Base-by-base conservation (phyloP, 257 asterid genomes). In the Lycium ferocissimum region DNA sequence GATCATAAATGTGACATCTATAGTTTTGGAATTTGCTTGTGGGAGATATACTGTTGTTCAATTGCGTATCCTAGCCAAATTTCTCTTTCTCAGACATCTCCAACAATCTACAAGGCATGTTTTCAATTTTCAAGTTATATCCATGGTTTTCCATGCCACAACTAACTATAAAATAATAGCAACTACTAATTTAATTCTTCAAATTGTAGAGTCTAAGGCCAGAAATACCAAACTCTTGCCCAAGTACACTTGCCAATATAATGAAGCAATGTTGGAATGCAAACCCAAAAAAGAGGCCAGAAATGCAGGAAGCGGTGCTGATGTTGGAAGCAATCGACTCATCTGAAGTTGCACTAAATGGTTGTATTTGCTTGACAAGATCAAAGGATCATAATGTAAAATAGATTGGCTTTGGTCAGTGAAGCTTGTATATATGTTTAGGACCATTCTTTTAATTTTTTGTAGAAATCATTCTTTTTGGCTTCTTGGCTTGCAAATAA, bases 1-100 rank as follows among this genome's bases (percentile, higher is more conserved):
- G 45, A 87, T 20, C 91, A 85, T 33, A 86, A 87, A 54, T 89
- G 89, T 51, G 89, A 89, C 1, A 85, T 89, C 1, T 89, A 78
- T 59, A 85, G 89, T 57, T 89, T 85, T 26, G 90, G 87, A 1
- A 89, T 89, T 5, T 89, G 88, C 51, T 38, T 89, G 9, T 89
- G 87, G 87, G 90, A 89, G 37, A 83, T 89, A 9, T 81, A 69
- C 26, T 37, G 84, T 13, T 85, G 78, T 10, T 35, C 65, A 5
- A 67, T 17, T 58, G 38, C 84, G 2, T 51, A 51, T 57, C 56
- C 33, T 18, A 13, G 15, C 12, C n/a, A 20, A 18, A 69, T 54
- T 8, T 82, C 61, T 9, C 2, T 47, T 45, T 43, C 20, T 15
- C 56, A 70, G 40, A 33, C 47, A 35, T 49, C 84, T 51, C 6